Evolutionary conservation across 2,329 filamentous ascomycete genomes (phyloP), one percentile per base, ranked within the genome.

Genomic region (Gnomoniopsis smithogilvyi): DNA sequence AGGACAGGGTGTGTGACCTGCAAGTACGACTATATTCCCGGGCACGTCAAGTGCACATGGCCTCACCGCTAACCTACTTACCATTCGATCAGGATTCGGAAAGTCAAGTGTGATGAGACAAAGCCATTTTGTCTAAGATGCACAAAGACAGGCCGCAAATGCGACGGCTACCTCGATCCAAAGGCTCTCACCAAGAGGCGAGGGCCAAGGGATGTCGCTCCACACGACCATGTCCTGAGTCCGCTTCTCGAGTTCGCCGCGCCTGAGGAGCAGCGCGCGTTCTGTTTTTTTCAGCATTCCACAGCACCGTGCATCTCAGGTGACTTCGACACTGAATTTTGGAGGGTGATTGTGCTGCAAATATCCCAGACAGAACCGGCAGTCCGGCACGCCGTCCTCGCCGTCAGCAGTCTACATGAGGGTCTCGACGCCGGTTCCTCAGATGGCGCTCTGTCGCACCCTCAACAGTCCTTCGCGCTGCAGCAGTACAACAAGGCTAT

Each of bases 401-500:
- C 70, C 22, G 62, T 73, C 22, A 68, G 69, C 52, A 67, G 67
- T 30, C 63, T 70, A 24, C 67, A 70, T 56, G 67, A 68, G 49
- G 61, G 65, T 2, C 64, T 67, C 17, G 45, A 47, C 12, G 54
- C 34, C n/a, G 50, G 57, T 14, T 67, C 62, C 52, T 66, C 54
- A 58, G 69, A 66, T 15, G 51, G 51, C 21, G 26, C 45, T 12
- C 34, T 51, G 2, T 2, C 45, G 24, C 46, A 38, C 7, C 21
- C 45, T 8, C 53, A 38, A 24, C 61, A 56, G 43, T 59, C 59
- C 15, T 79, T 79, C 38, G 73, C 72, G 11, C 65, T 79, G 21
- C 70, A 70, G 14, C 77, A 83, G 63, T 83, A 83, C 64, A 77
- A 78, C 60, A 77, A 77, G 55, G 78, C 80, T 2, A 80, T 83